Conservation (phyloP, 2,329 filamentous ascomycete genomes). For the Cadophora gregata region DNA sequence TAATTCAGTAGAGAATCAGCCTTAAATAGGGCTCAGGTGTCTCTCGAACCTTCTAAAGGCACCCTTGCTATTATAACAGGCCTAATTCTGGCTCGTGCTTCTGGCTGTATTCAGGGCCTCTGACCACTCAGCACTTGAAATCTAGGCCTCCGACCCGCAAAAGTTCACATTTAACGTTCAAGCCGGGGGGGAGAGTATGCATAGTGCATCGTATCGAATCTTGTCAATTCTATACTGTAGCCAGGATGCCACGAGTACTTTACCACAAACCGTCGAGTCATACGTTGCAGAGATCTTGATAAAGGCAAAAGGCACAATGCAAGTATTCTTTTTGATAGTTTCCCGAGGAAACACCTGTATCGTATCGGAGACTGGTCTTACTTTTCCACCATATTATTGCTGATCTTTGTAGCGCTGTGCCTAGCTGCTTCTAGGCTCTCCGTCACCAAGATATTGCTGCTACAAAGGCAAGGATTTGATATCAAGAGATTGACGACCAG, state of each 20-base stretch:
- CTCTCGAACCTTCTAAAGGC: too few relatives aligned
- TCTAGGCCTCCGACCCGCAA: too few relatives aligned
- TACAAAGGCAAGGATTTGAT: neutral
- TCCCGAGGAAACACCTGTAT: neutral
- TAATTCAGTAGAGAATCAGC: too few relatives aligned
- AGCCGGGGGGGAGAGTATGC: too few relatives aligned
- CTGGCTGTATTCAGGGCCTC: too few relatives aligned
- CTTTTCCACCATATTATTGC: neutral
- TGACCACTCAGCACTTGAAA: too few relatives aligned
- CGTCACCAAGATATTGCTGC: neutral
- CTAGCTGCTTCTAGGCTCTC: neutral
- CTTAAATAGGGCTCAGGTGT: too few relatives aligned
- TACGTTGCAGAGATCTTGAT: constrained; percentile 23
- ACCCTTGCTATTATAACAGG: too few relatives aligned
- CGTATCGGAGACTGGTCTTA: neutral
- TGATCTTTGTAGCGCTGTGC: neutral
- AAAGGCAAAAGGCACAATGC: constrained; percentile 16
- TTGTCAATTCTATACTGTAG: constrained; percentile 28
- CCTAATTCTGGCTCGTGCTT: too few relatives aligned
- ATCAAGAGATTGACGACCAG: neutral
- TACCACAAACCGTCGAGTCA: constrained; percentile 33
- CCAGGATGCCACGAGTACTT: constrained; percentile 31
- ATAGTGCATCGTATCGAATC: constrained; percentile 28
- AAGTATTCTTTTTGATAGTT: neutral
- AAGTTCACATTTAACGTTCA: too few relatives aligned